Evolutionary conservation across 2,329 filamentous ascomycete species (phyloP).

Genomic region (Aureobasidium subglaciale): DNA sequence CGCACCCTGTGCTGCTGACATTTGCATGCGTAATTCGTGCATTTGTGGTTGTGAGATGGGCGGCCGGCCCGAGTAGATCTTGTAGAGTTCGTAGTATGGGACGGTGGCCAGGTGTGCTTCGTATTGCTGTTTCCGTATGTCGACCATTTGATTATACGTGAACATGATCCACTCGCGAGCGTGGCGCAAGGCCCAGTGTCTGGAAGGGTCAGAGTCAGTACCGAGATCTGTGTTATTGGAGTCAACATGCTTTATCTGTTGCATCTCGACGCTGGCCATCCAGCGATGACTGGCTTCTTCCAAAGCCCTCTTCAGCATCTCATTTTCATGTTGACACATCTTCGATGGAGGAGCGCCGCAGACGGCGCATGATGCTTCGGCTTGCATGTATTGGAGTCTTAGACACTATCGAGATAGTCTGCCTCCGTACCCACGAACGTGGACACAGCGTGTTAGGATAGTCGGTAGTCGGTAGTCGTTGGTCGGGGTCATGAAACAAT

Average conservation of each 20-base stretch:
- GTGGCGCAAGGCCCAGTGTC: slow-evolving; percentile 41
- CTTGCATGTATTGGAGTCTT: not conserved
- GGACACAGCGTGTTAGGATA: not conserved
- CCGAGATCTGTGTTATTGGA: not conserved
- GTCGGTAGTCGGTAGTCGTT: not conserved
- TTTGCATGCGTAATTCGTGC: slow-evolving; percentile 32
- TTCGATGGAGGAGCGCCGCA: slow-evolving; percentile 27
- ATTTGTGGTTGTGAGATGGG: slow-evolving; percentile 47
- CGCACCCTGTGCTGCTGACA: slow-evolving; percentile 47
- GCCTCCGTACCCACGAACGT: too few species aligned
- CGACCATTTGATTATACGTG: slow-evolving; percentile 36
- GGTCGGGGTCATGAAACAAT: not conserved
- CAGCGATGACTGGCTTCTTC: slow-evolving; percentile 28
- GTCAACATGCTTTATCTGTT: slow-evolving; percentile 23
- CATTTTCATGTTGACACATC: slow-evolving; percentile 29
- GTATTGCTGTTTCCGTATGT: slow-evolving; percentile 35
- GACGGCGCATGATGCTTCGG: slow-evolving; percentile 31
- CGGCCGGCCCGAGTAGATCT: slow-evolving; percentile 38
- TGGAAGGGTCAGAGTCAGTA: slow-evolving; percentile 18
- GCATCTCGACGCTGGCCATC: slow-evolving; percentile 20
- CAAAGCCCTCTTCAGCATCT: slow-evolving; percentile 27
- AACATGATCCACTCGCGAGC: slow-evolving; percentile 39
- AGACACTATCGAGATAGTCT: not conserved
- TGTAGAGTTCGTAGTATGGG: slow-evolving; percentile 41
- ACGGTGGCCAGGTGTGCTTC: slow-evolving; percentile 37